Conservation (phyloP, 2,329 filamentous ascomycete genomes). For the Coccinonectria pachysandricola region DNA sequence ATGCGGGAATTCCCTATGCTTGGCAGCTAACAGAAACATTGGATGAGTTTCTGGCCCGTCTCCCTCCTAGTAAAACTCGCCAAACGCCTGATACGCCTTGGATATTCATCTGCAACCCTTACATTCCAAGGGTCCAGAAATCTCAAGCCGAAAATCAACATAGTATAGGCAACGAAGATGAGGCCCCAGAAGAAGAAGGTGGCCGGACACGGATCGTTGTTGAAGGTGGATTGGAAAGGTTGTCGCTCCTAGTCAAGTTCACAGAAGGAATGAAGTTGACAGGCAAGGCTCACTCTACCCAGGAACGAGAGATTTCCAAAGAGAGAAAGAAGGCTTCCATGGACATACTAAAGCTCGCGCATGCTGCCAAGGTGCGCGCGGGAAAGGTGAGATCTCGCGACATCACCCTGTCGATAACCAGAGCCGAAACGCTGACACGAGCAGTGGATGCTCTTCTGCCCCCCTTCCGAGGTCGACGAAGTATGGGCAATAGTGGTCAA, state of each 20-base stretch:
- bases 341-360: slow-evolving; percentile 52
- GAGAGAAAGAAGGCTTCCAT: slow-evolving; percentile 38
- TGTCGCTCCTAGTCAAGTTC: slow-evolving; percentile 36
- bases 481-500: slow-evolving; percentile 58
- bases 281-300: slow-evolving; percentile 23
- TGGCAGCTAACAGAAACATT: slow-evolving; percentile 57
- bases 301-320: slow-evolving; percentile 37
- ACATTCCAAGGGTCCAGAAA: slow-evolving; percentile 29
- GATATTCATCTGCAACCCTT: slow-evolving; percentile 66
- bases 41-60: slow-evolving; percentile 53
- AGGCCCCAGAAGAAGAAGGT: slow-evolving; percentile 35
- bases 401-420: slow-evolving; percentile 12
- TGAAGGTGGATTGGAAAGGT: slow-evolving; percentile 40
- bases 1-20: slow-evolving; percentile 41
- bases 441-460: slow-evolving; percentile 67
- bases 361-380: slow-evolving; percentile 43
- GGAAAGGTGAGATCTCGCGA: slow-evolving; percentile 49
- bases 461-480: slow-evolving; percentile 42
- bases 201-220: slow-evolving; percentile 39
- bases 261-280: slow-evolving; percentile 35
- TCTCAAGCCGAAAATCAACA: slow-evolving; percentile 23
- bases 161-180: slow-evolving; percentile 37
- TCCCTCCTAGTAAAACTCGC: slow-evolving; percentile 56
- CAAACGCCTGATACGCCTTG: slow-evolving; percentile 41
- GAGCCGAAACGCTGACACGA: slow-evolving; percentile 18